Base-by-base conservation (phyloP, 1,284 basidiomycete genomes). In the Ustilago shanxiensis region DNA sequence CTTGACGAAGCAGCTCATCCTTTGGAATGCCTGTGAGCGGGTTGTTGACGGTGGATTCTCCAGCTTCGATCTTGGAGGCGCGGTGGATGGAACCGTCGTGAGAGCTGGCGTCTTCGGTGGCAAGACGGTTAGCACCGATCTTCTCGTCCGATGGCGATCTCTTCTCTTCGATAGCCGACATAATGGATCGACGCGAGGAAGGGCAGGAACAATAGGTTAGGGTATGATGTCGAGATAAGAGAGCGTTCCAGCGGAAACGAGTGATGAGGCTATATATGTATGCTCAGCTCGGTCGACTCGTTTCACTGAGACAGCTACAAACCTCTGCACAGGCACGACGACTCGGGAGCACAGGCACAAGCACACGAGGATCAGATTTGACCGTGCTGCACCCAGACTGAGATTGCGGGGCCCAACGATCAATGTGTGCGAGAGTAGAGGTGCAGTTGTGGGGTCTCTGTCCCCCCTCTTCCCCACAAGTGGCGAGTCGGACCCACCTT, bases 1-100 rank as follows among this genome's bases (percentile, higher is more conserved):
- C 85, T 41, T 81, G 58, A 41, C 60, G 63, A 3, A 77, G 35
- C 2, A 77, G 60, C 35, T 62, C 62, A 0, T 56, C 60, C 51
- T 72, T 72, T 60, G 66, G 50, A 41, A 77, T 60, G 44, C 74
- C 74, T 2, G 63, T 29, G 37, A 77, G 70, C 28, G 74, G 74
- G 53, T 77, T 77, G 63, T 24, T 60, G 44, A 72, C 60, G 6
- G 35, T 53, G 35, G 37, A 50, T 11, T 54, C 39, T 2, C 57
- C 56, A n/a, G 22, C 3, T 1, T 51, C 31, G 18, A 44, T 31
- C 51, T 67, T 53, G 57, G 54, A 35, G 10, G 58, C 50, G 51
- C 49, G 26, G 18, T 60, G 44, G 24, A 52, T n/a, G 31, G 62
- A 68, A 44, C 31, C 60, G 24, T 56, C 47, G 55, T 62, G 65